Conservation (phyloP, 306 rosid species). For the Citrullus mucosospermus region DNA sequence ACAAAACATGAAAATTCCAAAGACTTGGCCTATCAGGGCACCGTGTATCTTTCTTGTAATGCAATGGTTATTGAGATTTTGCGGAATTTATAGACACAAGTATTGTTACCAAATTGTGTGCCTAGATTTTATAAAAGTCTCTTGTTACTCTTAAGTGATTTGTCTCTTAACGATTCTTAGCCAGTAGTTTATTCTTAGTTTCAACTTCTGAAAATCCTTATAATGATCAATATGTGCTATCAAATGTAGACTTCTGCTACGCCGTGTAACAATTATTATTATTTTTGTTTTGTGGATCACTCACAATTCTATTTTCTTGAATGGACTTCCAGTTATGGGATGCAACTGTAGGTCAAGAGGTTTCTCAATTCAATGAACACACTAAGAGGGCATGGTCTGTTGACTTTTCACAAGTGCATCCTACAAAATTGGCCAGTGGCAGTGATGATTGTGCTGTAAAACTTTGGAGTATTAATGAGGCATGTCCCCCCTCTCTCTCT, state of each 20-base stretch:
- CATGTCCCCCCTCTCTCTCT: constrained; percentile 24
- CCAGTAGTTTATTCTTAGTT: neutral
- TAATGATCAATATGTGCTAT: neutral
- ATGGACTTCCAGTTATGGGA: constrained; percentile 78
- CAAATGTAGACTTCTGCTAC: neutral
- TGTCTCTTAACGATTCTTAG: neutral
- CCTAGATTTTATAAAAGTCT: neutral
- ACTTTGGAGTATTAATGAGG: constrained; percentile 89
- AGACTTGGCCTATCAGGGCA: neutral
- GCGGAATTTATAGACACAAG: neutral
- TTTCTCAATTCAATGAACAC: constrained; percentile 64
- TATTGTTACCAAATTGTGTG: neutral
- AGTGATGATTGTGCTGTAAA: constrained; percentile 86
- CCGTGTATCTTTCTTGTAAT: neutral
- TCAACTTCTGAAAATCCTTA: neutral
- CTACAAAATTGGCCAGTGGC: constrained; percentile 92
- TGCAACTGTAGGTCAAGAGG: constrained; percentile 72
- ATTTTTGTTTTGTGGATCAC: neutral
- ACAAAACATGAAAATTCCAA: neutral
- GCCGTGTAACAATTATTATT: neutral
- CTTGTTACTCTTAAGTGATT: neutral
- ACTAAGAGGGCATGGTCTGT: constrained; percentile 90
- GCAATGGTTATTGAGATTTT: neutral
- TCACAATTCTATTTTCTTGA: constrained; percentile 16
- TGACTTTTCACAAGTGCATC: constrained; percentile 71